Evolutionary conservation across 257 asterid species (phyloP), one percentile per base, ranked within the genome.

Genomic region (Solanum pinnatisectum): DNA sequence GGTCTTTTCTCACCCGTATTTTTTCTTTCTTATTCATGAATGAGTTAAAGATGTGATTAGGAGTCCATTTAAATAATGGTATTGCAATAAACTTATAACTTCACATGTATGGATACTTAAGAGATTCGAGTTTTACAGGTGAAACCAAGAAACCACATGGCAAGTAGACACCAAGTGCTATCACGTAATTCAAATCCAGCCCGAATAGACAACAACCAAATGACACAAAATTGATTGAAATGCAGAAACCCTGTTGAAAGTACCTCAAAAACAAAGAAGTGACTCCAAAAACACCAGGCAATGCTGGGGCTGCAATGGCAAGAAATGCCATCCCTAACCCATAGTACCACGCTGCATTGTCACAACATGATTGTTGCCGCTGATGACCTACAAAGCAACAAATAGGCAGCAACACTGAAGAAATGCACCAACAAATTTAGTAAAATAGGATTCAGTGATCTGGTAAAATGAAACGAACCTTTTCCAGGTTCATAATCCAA

Each of bases 211-310:
- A 42, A 25, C 39, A 9, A 79, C 25, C 85, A 44, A 79, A 79
- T 27, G 67, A 27, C 65, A 79, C 39, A 44, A 44, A 79, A 79
- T 27, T 27, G 40, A 81, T 52, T 5, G 20, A 18, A 81, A 46
- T 46, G 68, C 68, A 81, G 10, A 81, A 27, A 44, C 10, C 16
- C 2, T 2, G 65, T 79, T 0, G 25, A 46, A 32, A 49, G 85
- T 81, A 81, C 99, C 98, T 97, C 87, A 90, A 42, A 93, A 97
- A 97, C 11, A 97, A 92, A 88, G 99, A 98, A 88, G 95, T 91
- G 88, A 94, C 86, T 88, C 99, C 99, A 40, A 96, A 90, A 88
- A 96, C 33, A 84, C 90, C 94, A 78, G 99, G 99, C 88, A 97
- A 87, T 83, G 98, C 88, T 87, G 99, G 99, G 84, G 95, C 88